phyloP scores from a whole-genome alignment of 2,329 filamentous ascomycete species.

The Cordyceps cicadae region DNA sequence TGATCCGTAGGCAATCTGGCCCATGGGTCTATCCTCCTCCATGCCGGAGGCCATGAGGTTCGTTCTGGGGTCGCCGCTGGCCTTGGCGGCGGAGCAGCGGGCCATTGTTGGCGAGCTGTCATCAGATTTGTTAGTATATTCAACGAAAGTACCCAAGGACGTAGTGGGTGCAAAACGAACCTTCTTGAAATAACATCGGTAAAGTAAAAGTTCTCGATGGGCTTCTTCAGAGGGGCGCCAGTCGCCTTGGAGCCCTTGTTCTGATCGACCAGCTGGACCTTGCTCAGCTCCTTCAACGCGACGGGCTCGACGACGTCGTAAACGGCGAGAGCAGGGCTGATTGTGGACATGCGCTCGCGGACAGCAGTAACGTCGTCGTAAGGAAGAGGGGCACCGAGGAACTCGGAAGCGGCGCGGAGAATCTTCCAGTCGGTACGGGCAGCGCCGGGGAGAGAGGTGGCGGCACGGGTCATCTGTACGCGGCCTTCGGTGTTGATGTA shows the following conservation, averaged over 20 bases:
- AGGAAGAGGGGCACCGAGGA: slow-evolving; percentile 75
- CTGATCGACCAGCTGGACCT: slow-evolving; percentile 90
- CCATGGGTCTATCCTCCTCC: slow-evolving; percentile 53
- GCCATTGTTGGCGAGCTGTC: slow-evolving; percentile 93
- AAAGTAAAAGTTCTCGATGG: slow-evolving; percentile 96
- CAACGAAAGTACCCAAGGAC: slow-evolving; percentile 9
- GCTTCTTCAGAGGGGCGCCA: slow-evolving; percentile 68
- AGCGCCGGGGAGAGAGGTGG: slow-evolving; percentile 80
- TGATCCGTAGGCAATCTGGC: slow-evolving; percentile 51
- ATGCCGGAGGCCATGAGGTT: slow-evolving; percentile 71
- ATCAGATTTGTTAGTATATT: slow-evolving; percentile 16
- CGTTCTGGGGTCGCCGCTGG: slow-evolving; percentile 66
- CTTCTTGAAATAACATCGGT: slow-evolving; percentile 95
- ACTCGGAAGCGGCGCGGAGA: slow-evolving; percentile 84
- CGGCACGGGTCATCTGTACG: slow-evolving; percentile 86
- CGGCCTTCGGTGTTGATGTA: slow-evolving; percentile 98
- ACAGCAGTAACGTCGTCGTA: slow-evolving; percentile 89
- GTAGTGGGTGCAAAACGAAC: slow-evolving; percentile 40
- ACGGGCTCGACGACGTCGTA: slow-evolving; percentile 89
- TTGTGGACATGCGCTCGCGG: slow-evolving; percentile 88
- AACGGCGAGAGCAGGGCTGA: slow-evolving; percentile 78
- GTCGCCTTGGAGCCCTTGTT: slow-evolving; percentile 79
- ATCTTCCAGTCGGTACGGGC: slow-evolving; percentile 99
- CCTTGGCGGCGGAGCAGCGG: slow-evolving; percentile 89
- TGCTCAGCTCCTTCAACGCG: slow-evolving; percentile 67